Conservation (phyloP, 257 asterid genomes). For the Nicotiana sylvestris region DNA sequence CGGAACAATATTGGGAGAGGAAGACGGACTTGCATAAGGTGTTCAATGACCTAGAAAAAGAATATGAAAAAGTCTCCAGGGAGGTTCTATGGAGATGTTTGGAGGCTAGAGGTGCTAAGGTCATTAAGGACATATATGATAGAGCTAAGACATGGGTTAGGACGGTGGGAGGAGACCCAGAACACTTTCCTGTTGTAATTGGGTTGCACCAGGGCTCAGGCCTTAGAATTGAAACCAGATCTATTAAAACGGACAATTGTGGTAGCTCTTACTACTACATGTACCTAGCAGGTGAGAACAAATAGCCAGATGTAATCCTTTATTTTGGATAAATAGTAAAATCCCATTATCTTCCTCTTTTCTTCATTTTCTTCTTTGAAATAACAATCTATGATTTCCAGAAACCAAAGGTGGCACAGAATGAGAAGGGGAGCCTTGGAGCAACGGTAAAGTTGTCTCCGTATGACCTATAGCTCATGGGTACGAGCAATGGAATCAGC, state of each 20-base stretch:
- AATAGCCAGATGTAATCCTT: background rate
- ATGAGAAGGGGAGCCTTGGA: background rate
- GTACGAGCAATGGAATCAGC: no score
- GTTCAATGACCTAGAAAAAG: background rate
- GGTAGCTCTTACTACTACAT: background rate
- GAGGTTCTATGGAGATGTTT: background rate
- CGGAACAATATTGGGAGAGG: background rate
- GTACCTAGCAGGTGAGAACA: background rate
- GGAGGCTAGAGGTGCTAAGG: background rate
- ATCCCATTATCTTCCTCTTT: background rate
- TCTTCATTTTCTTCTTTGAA: background rate
- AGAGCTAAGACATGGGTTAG: no score
- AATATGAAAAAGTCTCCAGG: background rate
- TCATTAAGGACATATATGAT: no score
- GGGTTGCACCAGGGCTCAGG: no score
- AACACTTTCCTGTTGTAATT: no score
- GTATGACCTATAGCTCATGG: no score
- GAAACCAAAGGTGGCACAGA: background rate
- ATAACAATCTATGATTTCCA: background rate
- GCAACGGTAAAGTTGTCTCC: no score
- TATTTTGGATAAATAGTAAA: background rate
- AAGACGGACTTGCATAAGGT: background rate
- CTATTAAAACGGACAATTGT: background rate
- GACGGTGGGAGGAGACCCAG: no score
- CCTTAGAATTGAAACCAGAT: background rate